Percentiles rank a stretch among this genome's conserved stretches.
These are phyloP conservation scores for Candida succiphila DNA, from an alignment of 805 yeast species.

Conservation along the genomic window DNA sequence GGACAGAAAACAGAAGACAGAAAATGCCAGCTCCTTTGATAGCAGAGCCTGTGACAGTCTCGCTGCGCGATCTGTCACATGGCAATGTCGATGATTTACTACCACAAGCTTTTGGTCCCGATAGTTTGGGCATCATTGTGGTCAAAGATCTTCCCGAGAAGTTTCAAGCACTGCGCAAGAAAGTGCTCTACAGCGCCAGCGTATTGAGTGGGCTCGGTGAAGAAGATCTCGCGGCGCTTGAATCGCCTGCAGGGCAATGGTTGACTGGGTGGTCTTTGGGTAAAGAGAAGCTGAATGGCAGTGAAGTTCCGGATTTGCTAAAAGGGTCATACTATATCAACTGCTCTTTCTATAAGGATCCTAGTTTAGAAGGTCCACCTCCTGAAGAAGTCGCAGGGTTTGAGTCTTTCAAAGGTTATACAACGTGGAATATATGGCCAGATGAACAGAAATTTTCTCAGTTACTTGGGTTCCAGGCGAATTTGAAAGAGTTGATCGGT, in stretches of 20 bases:
- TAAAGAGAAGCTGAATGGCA: conserved; percentile 32
- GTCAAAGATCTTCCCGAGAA: conserved; percentile 31
- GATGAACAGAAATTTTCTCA: conserved; percentile 13
- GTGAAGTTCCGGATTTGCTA: conserved; percentile 34
- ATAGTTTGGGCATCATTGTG: conserved; percentile 44
- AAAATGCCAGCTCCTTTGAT: background rate
- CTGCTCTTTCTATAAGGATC: conserved; percentile 42
- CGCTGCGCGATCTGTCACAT: conserved; percentile 18
- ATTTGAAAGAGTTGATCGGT: conserved; percentile 29
- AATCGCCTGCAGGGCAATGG: conserved; percentile 40
- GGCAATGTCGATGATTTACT: conserved; percentile 25
- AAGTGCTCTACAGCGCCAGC: conserved; percentile 33
- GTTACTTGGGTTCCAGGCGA: conserved; percentile 24
- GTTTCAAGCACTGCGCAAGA: conserved; percentile 27
- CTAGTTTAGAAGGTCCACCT: conserved; percentile 35
- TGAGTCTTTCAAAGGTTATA: conserved; percentile 31
- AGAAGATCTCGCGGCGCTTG: conserved; percentile 26
- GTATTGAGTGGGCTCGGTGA: conserved; percentile 29
- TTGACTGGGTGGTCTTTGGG: conserved; percentile 56
- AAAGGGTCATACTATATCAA: conserved; percentile 53
- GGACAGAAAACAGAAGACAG: background rate
- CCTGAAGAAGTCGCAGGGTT: conserved; percentile 21
- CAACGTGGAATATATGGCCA: conserved; percentile 47
- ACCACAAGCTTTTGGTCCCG: conserved; percentile 40
- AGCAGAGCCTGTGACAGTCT: conserved; percentile 22